Conservation (phyloP, 768 basidiomycete species). For the Mycena belliarum region DNA sequence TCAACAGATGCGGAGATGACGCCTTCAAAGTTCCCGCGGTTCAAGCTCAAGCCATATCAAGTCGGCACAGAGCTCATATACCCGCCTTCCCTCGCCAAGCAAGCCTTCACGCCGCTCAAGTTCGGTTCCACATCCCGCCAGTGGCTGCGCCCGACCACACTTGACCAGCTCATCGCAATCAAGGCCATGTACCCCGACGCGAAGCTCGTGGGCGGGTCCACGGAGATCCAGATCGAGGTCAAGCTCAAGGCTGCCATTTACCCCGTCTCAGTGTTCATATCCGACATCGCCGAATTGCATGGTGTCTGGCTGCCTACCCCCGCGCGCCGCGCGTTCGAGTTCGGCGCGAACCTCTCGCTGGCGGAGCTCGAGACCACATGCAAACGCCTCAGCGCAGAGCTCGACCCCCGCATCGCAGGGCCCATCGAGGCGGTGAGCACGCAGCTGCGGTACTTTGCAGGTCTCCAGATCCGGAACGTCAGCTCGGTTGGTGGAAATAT, state of each 20-base stretch:
- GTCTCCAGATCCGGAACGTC: conserved; percentile 22
- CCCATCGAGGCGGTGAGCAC: conserved; percentile 23
- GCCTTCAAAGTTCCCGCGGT: conserved; percentile 21
- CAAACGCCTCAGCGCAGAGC: conserved; percentile 13
- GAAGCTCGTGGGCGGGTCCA: conserved; percentile 23
- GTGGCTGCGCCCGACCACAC: conserved; percentile 22
- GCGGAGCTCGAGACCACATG: conserved; percentile 17
- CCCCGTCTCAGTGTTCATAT: conserved; percentile 18
- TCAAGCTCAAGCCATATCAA: conserved; percentile 21
- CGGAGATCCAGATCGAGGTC: conserved; percentile 24
- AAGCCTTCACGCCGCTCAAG: conserved; percentile 7
- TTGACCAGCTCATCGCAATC: conserved; percentile 20
- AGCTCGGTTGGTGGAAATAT: conserved; percentile 23
- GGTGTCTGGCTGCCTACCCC: conserved; percentile 17
- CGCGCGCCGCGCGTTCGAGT: conserved; percentile 18
- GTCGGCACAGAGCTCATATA: conserved; percentile 23
- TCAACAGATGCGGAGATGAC: neutral
- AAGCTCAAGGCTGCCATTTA: conserved; percentile 21
- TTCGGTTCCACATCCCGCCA: conserved; percentile 19
- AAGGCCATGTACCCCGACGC: conserved; percentile 18
- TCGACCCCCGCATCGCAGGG: conserved; percentile 15
- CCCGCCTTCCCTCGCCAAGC: conserved; percentile 20
- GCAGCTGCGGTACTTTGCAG: conserved; percentile 23
- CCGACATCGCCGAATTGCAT: conserved; percentile 19
- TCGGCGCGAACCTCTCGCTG: conserved; percentile 22